A percentile compares a stretch with the other conserved stretches of the same genome.
Conservation (phyloP, 1,139 yeast genomes). For the Pichiaceae sp. region DNA sequence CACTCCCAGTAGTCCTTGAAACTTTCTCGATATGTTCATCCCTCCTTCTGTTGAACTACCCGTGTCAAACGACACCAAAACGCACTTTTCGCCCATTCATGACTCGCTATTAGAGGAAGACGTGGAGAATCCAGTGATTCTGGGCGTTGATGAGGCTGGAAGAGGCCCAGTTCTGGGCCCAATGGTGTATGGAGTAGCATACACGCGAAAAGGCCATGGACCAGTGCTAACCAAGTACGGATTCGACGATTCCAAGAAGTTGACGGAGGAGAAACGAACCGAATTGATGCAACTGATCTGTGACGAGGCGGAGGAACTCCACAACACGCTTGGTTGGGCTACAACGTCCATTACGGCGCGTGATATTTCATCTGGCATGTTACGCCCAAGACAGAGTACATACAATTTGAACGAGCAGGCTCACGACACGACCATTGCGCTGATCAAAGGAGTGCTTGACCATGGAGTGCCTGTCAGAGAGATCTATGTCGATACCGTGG, state of each 20-base stretch:
- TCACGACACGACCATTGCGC: slow-evolving; percentile 80
- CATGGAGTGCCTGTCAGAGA: slow-evolving; percentile 58
- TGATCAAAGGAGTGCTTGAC: slow-evolving; percentile 56
- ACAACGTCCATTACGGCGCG: slow-evolving; percentile 78
- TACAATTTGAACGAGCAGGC: slow-evolving; percentile 93
- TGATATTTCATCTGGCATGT: slow-evolving; percentile 87
- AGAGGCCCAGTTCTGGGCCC: slow-evolving; percentile 97
- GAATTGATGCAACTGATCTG: slow-evolving; percentile 47
- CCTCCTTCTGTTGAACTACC: slow-evolving; percentile 15
- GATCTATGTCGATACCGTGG: slow-evolving; percentile 90
- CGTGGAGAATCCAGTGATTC: slow-evolving; percentile 27
- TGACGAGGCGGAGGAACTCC: slow-evolving; percentile 28
- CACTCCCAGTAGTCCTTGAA: too few species aligned
- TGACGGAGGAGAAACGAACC: slow-evolving; percentile 66
- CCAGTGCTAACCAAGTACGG: slow-evolving; percentile 50
- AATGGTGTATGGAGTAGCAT: slow-evolving; percentile 91
- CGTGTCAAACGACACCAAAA: slow-evolving; percentile 7
- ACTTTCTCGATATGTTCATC: too few species aligned
- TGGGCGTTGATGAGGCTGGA: slow-evolving; percentile 98
- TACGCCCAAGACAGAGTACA: slow-evolving; percentile 45
- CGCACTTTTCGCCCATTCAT: slow-evolving; percentile 8
- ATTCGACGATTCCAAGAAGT: slow-evolving; percentile 87
- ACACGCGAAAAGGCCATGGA: slow-evolving; percentile 54
- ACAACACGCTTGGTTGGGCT: slow-evolving; percentile 74
- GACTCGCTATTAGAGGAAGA: neutral